Conservation (phyloP, 768 basidiomycete genomes). For the Suillus fuscotomentosus region DNA sequence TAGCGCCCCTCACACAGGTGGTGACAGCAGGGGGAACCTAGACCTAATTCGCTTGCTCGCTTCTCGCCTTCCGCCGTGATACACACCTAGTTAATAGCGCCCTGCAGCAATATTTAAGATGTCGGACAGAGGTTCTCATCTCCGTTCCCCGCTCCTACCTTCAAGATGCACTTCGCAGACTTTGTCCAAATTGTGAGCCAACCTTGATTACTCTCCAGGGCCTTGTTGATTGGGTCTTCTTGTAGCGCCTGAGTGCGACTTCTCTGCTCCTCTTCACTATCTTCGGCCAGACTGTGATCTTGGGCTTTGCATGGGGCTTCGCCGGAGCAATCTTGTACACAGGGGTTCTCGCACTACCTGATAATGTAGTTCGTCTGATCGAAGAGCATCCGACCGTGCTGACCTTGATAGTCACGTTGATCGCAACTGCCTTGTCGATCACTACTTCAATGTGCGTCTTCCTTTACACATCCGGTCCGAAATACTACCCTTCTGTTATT, state of each 20-base stretch:
- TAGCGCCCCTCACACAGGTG: neutral
- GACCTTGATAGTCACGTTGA: neutral
- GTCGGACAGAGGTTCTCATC: neutral
- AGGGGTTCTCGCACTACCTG: neutral
- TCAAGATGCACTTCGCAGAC: neutral
- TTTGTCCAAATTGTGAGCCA: neutral
- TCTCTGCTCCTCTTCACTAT: neutral
- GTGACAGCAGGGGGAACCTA: neutral
- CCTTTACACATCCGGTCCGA: neutral
- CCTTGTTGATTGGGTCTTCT: neutral
- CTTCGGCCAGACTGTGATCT: neutral
- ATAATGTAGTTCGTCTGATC: neutral
- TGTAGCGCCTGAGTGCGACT: neutral
- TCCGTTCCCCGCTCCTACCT: too few species aligned
- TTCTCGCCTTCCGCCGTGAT: neutral
- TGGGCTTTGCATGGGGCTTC: constrained; percentile 1
- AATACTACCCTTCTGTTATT: neutral
- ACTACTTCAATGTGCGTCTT: neutral
- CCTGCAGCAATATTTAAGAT: neutral
- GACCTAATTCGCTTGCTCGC: neutral
- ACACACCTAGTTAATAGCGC: neutral
- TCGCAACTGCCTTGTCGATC: neutral
- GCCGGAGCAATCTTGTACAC: neutral
- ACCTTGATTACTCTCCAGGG: neutral
- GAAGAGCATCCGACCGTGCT: neutral